Base-by-base conservation (phyloP, 1,284 basidiomycete species). In the Wolfiporia cocos region DNA sequence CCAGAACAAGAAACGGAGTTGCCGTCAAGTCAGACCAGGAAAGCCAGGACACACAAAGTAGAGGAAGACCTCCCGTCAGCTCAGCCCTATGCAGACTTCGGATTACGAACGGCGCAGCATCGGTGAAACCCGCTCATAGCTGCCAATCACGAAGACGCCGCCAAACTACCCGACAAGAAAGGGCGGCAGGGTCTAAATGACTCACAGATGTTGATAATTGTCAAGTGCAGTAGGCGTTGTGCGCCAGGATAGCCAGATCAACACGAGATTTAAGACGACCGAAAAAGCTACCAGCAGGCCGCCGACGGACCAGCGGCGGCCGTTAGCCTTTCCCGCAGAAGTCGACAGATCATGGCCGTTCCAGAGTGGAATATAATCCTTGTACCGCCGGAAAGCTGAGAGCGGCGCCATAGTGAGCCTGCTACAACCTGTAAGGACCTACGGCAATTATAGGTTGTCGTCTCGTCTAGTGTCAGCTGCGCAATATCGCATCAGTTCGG, bases 351-450 rank as follows among this genome's bases (percentile, higher is more conserved):
- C n/a, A n/a, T n/a, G 9, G 24, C 21, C 29, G 20, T 23, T 14
- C 30, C 29, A 33, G 5, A 40, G 30, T 6, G 39, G 39, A 5
- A 31, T 21, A 23, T 40, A 40, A 21, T 40, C 30, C 29, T 33
- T 40, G 31, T 40, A 40, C 14, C 31, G 29, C 24, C 28, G 14
- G 36, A 28, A 37, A n/a, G 40, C 39, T 4, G 43, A 57, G 39
- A 49, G 55, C 29, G 50, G 52, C 20, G 42, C 0, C 45, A 60
- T 2, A n/a, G n/a, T n/a, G n/a, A n/a, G n/a, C n/a, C n/a, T n/a
- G n/a, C n/a, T n/a, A n/a, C n/a, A n/a, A n/a, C n/a, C n/a, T n/a
- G n/a, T n/a, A n/a, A n/a, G n/a, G n/a, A n/a, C n/a, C n/a, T n/a
- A n/a, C n/a, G n/a, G n/a, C n/a, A n/a, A n/a, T n/a, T n/a, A n/a